A percentile compares a stretch with the other conserved stretches of the same genome.
Conservation (phyloP, 441 rosid genomes). For the Corymbia calophylla region DNA sequence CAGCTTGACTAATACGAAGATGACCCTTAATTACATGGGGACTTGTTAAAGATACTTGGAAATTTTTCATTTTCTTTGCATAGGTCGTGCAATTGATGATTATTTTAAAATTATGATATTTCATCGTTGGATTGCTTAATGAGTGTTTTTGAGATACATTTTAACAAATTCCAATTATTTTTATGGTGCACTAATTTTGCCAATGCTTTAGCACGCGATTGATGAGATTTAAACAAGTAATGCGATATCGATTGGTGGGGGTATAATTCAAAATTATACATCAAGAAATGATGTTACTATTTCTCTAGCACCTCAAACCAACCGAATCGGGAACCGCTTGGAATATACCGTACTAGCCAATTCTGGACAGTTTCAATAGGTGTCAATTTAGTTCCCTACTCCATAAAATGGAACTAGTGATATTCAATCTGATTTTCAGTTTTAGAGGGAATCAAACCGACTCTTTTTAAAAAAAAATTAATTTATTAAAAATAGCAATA, state of each 20-base stretch:
- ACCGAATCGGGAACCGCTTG: too few species aligned
- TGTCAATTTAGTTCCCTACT: too few species aligned
- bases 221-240: background rate
- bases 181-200: background rate
- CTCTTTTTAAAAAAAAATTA: too few species aligned
- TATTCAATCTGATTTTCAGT: too few species aligned
- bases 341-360: too few species aligned
- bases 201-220: rapidly evolving
- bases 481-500: too few species aligned
- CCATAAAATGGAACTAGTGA: too few species aligned
- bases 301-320: background rate
- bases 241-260: rapidly evolving
- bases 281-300: background rate
- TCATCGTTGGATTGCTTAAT: background rate
- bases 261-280: background rate
- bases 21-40: background rate
- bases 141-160: rapidly evolving
- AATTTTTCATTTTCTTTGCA: background rate
- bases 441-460: too few species aligned
- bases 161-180: background rate
- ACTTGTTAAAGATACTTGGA: background rate
- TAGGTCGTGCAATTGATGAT: background rate
- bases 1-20: background rate
- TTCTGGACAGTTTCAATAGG: too few species aligned
- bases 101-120: background rate